These are phyloP conservation scores for Boletus pseudopeckii DNA, from an alignment of 768 basidiomycete species.

Conservation along the genomic window DNA sequence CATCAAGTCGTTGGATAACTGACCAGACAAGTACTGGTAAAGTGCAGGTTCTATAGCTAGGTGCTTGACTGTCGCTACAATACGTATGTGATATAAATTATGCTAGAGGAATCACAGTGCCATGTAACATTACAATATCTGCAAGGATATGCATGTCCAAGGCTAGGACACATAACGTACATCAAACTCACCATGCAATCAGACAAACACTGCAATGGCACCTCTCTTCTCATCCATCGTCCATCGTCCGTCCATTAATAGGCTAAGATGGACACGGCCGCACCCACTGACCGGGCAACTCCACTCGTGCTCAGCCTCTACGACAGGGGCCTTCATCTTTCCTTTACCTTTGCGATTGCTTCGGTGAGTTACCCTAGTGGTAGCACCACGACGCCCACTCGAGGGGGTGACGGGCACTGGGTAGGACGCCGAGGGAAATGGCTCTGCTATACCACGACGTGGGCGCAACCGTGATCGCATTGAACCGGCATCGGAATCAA, in stretches of 20 bases:
- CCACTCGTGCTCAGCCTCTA: conserved; percentile 56
- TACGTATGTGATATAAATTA: conserved; percentile 14
- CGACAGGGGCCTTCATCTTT: conserved; percentile 35
- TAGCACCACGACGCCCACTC: conserved; percentile 6
- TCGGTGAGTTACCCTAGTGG: conserved; percentile 2
- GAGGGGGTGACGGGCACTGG: conserved; percentile 3
- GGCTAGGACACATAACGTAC: conserved; percentile 12
- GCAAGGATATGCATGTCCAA: conserved; percentile 2
- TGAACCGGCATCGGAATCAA: conserved; percentile 28
- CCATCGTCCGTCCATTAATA: conserved; percentile 59
- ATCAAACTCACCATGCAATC: conserved; percentile 15
- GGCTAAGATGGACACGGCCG: conserved; percentile 50
- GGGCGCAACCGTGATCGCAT: conserved; percentile 62
- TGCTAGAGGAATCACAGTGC: conserved; percentile 3
- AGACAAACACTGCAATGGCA: conserved; percentile 39
- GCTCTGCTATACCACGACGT: conserved; percentile 27
- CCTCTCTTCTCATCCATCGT: conserved; percentile 48
- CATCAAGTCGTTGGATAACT: neutral
- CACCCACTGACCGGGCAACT: conserved; percentile 62
- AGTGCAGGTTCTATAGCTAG: no score
- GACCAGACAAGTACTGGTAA: neutral
- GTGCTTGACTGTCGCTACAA: conserved; percentile 17
- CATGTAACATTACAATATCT: conserved; percentile 1
- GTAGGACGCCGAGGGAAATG: conserved; percentile 1
- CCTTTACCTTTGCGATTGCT: conserved; percentile 31